Base-by-base conservation (phyloP, 441 rosid species). In the Adansonia rubrostipa region DNA sequence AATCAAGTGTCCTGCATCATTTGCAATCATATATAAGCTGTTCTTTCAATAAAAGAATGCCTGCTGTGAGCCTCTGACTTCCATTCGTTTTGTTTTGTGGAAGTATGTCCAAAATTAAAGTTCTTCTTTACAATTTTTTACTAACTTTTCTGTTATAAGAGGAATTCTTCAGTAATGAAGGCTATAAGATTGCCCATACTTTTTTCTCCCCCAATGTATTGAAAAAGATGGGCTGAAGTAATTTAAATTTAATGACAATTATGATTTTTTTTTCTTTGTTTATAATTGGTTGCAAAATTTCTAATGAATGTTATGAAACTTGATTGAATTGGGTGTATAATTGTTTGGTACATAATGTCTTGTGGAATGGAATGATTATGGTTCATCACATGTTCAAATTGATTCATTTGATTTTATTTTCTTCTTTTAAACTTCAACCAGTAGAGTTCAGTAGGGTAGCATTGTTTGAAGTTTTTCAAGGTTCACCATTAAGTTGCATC, bases 1-100 rank as follows among this genome's bases (percentile, higher is more conserved):
- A 67, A 63, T 63, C 47, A 63, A 33, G 19, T 63, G 19, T 65
- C 19, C 24, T 42, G 13, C 50, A 64, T 66, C 33, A 66, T 19
- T 44, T 44, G 28, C 51, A 42, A 66, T 66, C 24, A n/a, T 42
- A 42, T 4, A 66, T 14, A 14, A 36, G 51, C 28, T 64, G 22
- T 44, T 33, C 24, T 64, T n/a, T 44, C 13, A 66, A n/a, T 66
- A 66, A 14, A 66, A 66, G 3, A 62, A 28, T 40, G 48, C 71
- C 3, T 65, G 24, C 19, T 28, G 36, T 28, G 36, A 28, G 36
- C 36, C 36, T 67, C 71, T 44, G 33, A 17, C 47, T 17, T 42
- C 28, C 28, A 42, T 66, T 42, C 28, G 28, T 67, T 67, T n/a
- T 67, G 71, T 44, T 64, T 42, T 65, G 14, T 65, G 22, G 70